Evolutionary conservation across 352 stramenopile species (phyloP).

Genomic region (Aphanomyces euteiches): DNA sequence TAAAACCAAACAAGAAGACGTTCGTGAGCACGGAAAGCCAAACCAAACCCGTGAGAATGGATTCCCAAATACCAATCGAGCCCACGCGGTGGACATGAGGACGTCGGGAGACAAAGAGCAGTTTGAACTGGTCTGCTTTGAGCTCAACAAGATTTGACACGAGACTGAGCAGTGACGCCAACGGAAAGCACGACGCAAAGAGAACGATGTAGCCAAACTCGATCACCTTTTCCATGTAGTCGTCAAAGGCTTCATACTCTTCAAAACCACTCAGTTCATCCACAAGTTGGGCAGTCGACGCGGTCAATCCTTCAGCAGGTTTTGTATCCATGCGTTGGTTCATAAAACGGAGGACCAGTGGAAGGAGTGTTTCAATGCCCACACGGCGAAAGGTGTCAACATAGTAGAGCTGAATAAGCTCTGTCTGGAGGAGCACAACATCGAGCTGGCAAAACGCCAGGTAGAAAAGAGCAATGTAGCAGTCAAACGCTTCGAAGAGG

Average conservation of each 20-base stretch:
- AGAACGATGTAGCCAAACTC: constrained; percentile 39
- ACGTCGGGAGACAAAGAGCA: constrained; percentile 30
- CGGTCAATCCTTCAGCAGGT: neutral
- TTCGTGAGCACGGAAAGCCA: constrained; percentile 30
- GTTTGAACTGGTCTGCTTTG: constrained; percentile 39
- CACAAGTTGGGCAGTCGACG: constrained; percentile 10
- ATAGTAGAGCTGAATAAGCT: constrained; percentile 66
- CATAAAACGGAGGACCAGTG: constrained; percentile 26
- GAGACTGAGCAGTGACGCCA: constrained; percentile 32
- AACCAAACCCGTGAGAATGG: constrained; percentile 20
- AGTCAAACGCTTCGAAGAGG: constrained; percentile 74
- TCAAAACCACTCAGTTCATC: constrained; percentile 20
- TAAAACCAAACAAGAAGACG: constrained; percentile 31
- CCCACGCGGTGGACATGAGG: constrained; percentile 6
- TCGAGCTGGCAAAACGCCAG: constrained; percentile 57
- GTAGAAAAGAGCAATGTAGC: constrained; percentile 68
- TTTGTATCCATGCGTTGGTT: neutral
- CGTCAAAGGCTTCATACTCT: constrained; percentile 39
- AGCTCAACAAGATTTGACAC: constrained; percentile 36
- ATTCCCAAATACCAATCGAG: constrained; percentile 23
- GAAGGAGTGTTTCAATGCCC: constrained; percentile 51
- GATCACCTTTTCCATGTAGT: constrained; percentile 66
- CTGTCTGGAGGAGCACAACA: constrained; percentile 31
- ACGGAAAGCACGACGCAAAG: constrained; percentile 38
- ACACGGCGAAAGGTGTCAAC: constrained; percentile 54